These are phyloP conservation scores for Paxillus rubicundulus DNA, from an alignment of 768 basidiomycete genomes.

Conservation along the genomic window DNA sequence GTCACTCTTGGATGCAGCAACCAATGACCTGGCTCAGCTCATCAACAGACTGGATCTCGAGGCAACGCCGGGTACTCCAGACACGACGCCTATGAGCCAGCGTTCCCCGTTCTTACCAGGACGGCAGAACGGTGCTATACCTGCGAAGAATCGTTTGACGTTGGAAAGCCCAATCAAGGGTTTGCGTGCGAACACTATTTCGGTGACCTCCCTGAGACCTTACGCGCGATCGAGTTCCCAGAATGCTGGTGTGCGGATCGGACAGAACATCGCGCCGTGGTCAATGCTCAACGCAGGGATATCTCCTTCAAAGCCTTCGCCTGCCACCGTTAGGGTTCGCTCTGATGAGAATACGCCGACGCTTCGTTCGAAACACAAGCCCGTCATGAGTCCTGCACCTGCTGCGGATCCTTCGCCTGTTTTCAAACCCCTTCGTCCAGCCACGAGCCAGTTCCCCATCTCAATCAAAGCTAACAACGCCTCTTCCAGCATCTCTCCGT, in stretches of 20 bases:
- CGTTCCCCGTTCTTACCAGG: slow-evolving; percentile 19
- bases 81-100: slow-evolving; percentile 41
- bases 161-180: slow-evolving; percentile 38
- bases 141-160: slow-evolving; percentile 27
- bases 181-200: slow-evolving; percentile 37
- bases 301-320: slow-evolving; percentile 37
- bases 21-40: slow-evolving; percentile 73
- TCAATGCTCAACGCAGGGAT: slow-evolving; percentile 40
- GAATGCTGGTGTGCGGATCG: slow-evolving; percentile 32
- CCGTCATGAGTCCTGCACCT: slow-evolving; percentile 56
- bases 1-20: slow-evolving; percentile 74
- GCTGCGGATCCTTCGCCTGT: slow-evolving; percentile 56
- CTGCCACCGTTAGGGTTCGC: slow-evolving; percentile 15
- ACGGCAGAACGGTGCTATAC: slow-evolving; percentile 30
- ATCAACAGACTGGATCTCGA: slow-evolving; percentile 81
- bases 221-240: slow-evolving; percentile 40
- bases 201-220: slow-evolving; percentile 49
- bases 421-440: slow-evolving; percentile 58
- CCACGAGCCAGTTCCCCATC: slow-evolving; percentile 31
- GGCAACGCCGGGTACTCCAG: slow-evolving; percentile 64
- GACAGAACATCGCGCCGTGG: slow-evolving; percentile 66
- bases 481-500: slow-evolving; percentile 26
- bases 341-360: slow-evolving; percentile 28
- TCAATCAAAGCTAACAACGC: slow-evolving; percentile 21
- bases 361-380: slow-evolving; percentile 41